These are phyloP conservation scores for Cladosporium sp. DNA, from an alignment of 2,329 filamentous ascomycete species.

Conservation along the genomic window DNA sequence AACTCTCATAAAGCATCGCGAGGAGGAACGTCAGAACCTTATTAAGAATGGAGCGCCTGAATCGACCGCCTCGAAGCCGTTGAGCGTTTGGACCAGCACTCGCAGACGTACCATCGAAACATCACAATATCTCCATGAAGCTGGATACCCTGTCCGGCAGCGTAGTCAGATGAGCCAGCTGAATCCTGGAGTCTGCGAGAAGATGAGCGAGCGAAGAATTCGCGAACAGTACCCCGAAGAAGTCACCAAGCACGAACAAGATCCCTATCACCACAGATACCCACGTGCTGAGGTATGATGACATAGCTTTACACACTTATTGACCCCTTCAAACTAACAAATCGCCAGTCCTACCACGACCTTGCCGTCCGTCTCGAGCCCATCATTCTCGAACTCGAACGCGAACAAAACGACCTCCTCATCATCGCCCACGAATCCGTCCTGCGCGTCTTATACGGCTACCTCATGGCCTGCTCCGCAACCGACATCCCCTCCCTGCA, in stretches of 20 bases:
- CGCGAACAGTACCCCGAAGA: constrained; percentile 82
- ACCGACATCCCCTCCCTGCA: constrained; percentile 88
- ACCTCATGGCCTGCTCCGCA: constrained; percentile 97
- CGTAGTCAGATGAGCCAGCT: constrained; percentile 95
- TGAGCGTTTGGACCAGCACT: constrained; percentile 94
- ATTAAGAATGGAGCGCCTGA: constrained; percentile 61
- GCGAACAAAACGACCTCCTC: constrained; percentile 94
- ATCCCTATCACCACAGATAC: constrained; percentile 96
- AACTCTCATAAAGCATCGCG: constrained; percentile 73
- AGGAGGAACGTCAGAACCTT: constrained; percentile 70
- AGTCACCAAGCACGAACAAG: constrained; percentile 83
- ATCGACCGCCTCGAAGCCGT: constrained; percentile 66
- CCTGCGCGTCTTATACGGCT: constrained; percentile 92
- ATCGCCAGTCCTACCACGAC: constrained; percentile 83
- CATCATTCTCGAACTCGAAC: constrained; percentile 94
- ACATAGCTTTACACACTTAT: not conserved
- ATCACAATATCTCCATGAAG: constrained; percentile 70
- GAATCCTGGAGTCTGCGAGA: constrained; percentile 94
- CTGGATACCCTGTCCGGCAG: constrained; percentile 82
- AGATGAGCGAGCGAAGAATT: constrained; percentile 79
- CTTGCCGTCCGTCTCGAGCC: constrained; percentile 96
- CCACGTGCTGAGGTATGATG: constrained; percentile 76
- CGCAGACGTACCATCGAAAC: constrained; percentile 87
- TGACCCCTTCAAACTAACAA: not conserved
- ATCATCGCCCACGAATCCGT: constrained; percentile 98